Percentiles rank a stretch among this genome's conserved stretches.
Conservation (phyloP, 768 basidiomycete species). For the Hericium alpestre region DNA sequence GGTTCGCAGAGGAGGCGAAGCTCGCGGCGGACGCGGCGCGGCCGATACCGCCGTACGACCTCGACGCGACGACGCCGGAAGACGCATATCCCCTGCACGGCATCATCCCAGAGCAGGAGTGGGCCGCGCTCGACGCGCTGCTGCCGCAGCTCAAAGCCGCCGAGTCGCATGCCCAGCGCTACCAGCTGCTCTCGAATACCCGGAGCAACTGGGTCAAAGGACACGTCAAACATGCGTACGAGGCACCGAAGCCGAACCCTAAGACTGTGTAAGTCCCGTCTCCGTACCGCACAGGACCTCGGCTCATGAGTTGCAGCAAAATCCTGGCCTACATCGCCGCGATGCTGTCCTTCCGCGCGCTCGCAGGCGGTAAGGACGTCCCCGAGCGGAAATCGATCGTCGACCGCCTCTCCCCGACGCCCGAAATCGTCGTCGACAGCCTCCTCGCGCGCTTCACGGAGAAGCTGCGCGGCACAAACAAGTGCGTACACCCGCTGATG, state of each 20-base stretch:
- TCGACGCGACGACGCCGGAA: slow-evolving; percentile 54
- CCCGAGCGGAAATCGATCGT: slow-evolving; percentile 43
- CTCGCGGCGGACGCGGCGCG: slow-evolving; percentile 52
- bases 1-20: slow-evolving; percentile 53
- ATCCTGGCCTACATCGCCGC: slow-evolving; percentile 70
- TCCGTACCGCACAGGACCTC: not conserved
- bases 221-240: slow-evolving; percentile 39
- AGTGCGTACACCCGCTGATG: slow-evolving; percentile 31
- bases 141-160: slow-evolving; percentile 47
- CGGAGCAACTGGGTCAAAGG: slow-evolving; percentile 62
- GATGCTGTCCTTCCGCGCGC: slow-evolving; percentile 63
- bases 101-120: slow-evolving; percentile 74
- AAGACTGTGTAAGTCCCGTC: slow-evolving; percentile 39
- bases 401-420: slow-evolving; percentile 48
- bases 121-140: slow-evolving; percentile 47
- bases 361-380: slow-evolving; percentile 23
- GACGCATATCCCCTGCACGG: slow-evolving; percentile 65
- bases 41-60: slow-evolving; percentile 67
- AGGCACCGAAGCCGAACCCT: slow-evolving; percentile 41
- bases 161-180: slow-evolving; percentile 34
- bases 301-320: slow-evolving; percentile 37
- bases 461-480: slow-evolving; percentile 50
- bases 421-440: slow-evolving; percentile 59
- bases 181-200: slow-evolving; percentile 47
- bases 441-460: slow-evolving; percentile 77